These are phyloP conservation scores for Starmerella ratchasimensis DNA, from an alignment of 805 yeast genomes.

Conservation along the genomic window DNA sequence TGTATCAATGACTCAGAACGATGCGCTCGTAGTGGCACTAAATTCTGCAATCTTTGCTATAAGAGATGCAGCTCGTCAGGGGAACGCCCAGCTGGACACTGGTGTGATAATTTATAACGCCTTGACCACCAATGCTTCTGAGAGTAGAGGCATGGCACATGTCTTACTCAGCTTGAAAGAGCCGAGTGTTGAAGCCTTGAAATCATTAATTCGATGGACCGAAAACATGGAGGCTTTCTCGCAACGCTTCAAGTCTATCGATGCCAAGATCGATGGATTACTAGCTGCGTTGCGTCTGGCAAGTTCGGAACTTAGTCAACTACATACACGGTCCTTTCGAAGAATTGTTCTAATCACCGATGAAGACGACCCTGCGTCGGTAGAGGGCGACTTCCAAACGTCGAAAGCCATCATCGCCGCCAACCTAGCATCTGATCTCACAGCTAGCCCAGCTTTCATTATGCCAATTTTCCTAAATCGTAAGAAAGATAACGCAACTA, in stretches of 20 bases:
- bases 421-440: constrained; percentile 18
- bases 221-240: constrained; percentile 1
- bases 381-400: constrained; percentile 3
- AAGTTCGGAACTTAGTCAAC: constrained; percentile 11
- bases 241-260: constrained; percentile 2
- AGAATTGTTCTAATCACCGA: constrained; percentile 16
- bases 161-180: constrained; percentile 9
- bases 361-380: constrained; percentile 16
- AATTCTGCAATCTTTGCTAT: constrained; percentile 47
- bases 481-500: background rate
- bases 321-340: constrained; percentile 9
- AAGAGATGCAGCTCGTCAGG: constrained; percentile 47
- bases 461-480: constrained; percentile 16
- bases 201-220: constrained; percentile 13
- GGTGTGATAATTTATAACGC: constrained; percentile 48
- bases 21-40: constrained; percentile 26
- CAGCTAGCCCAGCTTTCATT: constrained; percentile 12
- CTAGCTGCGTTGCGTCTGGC: constrained; percentile 8
- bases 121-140: constrained; percentile 25
- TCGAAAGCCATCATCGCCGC: constrained; percentile 22
- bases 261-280: constrained; percentile 4
- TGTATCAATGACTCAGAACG: constrained; percentile 21
- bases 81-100: constrained; percentile 50
- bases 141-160: background rate
- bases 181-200: constrained; percentile 15